Evolutionary conservation across 352 stramenopile species (phyloP), one percentile per base, ranked within the genome.

Genomic region (Blastocystis sp.): DNA sequence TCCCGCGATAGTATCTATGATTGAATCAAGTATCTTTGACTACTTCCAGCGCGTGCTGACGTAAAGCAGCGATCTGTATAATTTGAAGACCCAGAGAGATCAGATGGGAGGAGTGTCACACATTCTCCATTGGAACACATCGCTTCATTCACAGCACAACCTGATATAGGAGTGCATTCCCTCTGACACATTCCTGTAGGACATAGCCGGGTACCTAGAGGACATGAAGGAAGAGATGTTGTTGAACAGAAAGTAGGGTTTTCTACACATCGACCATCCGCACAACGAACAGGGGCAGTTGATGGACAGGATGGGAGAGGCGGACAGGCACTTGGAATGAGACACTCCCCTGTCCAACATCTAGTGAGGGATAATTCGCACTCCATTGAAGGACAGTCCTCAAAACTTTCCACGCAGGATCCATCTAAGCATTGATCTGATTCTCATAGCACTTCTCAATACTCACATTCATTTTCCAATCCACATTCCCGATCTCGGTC

Each of bases 341-440:
- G 73, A 84, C 73, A 84, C 0, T 84, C 73, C 3, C 73, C 73
- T n/a, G 64, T 84, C 73, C 73, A 84, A 30, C 73, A 84, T 1
- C 22, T 54, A 60, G 22, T 27, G 7, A 81, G 70, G 7, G 73
- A 19, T n/a, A 69, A 6, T 17, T 33, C 17, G 7, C 48, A 56
- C 6, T 60, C 54, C 17, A 64, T n/a, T 1, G 24, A 19, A 0
- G 73, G 73, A 44, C 73, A 84, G 30, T 33, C 27, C 3, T 54
- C 30, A 35, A 53, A 84, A 22, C 53, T 56, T 0, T 30, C 30
- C 27, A 66, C 73, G 33, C 73, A 84, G 3, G 73, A 51, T 27
- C 73, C 73, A 44, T 84, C 73, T 24, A 84, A 84, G 51, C 73
- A 84, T 4, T 53, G 33, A 42, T 84, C 73, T 66, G 51, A 22